phyloP scores from a whole-genome alignment of 2,329 filamentous ascomycete genomes.

The Talaromyces marneffei region DNA sequence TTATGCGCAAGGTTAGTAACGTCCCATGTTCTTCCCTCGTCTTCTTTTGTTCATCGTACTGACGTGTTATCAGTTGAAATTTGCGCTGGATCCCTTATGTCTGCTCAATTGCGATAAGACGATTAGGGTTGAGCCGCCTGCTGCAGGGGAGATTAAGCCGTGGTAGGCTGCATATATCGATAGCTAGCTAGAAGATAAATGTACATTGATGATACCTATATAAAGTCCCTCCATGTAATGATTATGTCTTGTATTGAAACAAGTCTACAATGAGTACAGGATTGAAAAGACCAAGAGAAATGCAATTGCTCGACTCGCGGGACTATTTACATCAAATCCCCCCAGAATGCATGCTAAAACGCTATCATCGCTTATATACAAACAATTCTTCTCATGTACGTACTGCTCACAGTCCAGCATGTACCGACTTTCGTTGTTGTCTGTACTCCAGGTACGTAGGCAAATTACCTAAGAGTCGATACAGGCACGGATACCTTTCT shows the following conservation, averaged over 20 bases:
- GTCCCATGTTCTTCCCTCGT: background rate
- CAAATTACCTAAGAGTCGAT: background rate
- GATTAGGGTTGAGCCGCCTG: constrained; percentile 45
- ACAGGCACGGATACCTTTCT: constrained; percentile 26
- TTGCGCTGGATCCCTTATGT: constrained; percentile 61
- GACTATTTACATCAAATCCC: constrained; percentile 3
- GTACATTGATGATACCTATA: background rate
- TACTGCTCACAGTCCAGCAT: background rate
- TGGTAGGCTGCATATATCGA: constrained; percentile 11
- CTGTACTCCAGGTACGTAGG: background rate
- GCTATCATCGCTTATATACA: constrained; percentile 9
- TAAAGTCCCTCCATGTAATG: too few relatives aligned
- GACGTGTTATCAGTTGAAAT: constrained; percentile 47
- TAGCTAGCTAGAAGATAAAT: background rate
- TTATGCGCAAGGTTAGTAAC: constrained; percentile 56
- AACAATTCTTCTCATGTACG: background rate
- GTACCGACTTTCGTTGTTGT: background rate
- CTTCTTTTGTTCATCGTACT: background rate
- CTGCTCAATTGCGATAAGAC: constrained; percentile 61
- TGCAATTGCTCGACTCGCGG: background rate
- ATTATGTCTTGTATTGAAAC: background rate
- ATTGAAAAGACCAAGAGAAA: background rate
- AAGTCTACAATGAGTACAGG: background rate
- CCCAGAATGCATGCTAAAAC: constrained; percentile 3
- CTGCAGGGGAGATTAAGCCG: constrained; percentile 11